Evolutionary conservation across 2,329 filamentous ascomycete genomes (phyloP), one percentile per base, ranked within the genome.

Genomic region (Cryphonectria carpinicola): DNA sequence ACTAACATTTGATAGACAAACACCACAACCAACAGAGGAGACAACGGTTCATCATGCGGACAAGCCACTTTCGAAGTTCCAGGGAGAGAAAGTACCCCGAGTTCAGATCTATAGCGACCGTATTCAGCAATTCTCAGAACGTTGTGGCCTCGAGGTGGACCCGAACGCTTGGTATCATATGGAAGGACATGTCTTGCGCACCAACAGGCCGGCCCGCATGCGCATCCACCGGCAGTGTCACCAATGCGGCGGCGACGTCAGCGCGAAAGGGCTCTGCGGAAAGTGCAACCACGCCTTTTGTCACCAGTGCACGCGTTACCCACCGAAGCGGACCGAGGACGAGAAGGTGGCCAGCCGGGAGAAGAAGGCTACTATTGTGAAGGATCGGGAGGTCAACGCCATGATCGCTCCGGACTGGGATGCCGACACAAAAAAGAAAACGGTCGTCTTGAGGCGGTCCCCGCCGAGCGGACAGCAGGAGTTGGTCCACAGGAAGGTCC

Each of bases 251-350:
- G 54, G 65, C 54, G 62, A 70, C 13, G 28, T 71, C 28, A 88
- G 90, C 71, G 88, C 91, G 19, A 87, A 88, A 35, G 97, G 95
- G 79, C 90, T 92, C 69, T 81, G 87, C 28, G 88, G 91, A 76
- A 94, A 91, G 81, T 98, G 95, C 83, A 87, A 92, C 75, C 95
- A 98, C 81, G 84, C 85, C 63, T 89, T 93, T 74, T 98, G 95
- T 87, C 92, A 89, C 77, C 90, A 92, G 77, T 98, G 95, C 79
- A 88, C 89, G 39, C 89, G 93, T 69, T 89, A 92, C 76, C 94
- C 94, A 46, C 84, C 87, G 67, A 90, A 90, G 82, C 89, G 88
- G 74, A 86, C 83, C 76, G 86, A 89, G 74, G 84, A 84, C 73
- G 84, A 88, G 77, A 83, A 83, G 74, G 80, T 85, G 71, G 85